Base-by-base conservation (phyloP, 2,329 filamentous ascomycete genomes). In the Aspergillus puulaauensis region DNA sequence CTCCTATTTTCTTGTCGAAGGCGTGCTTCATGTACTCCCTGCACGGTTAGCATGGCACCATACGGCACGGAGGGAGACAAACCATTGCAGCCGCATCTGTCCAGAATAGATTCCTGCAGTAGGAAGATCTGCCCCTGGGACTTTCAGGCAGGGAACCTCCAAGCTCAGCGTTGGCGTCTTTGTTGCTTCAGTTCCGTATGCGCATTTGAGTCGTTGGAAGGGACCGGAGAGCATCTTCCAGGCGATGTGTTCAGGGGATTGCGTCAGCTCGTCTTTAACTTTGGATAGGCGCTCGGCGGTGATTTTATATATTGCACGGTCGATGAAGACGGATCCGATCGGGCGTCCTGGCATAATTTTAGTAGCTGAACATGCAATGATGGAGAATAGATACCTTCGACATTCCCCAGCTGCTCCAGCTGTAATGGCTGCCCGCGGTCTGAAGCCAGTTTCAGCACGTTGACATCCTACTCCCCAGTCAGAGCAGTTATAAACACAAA, bases 261-360 rank as follows among this genome's bases (percentile, higher is more conserved):
- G 54, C 1, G 44, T 9, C 17, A 73, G 53, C 17, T 65, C 50
- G 15, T 67, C 52, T 0, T 53, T 54, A 19, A 70, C 56, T 31
- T 61, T 62, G 5, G 62, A 54, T 11, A 75, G 52, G 8, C 64
- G 56, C 14, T 66, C 50, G 11, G 37, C 52, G 41, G 73, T 59
- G 0, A 69, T 48, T 11, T 66, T 61, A 50, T 74, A 65, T 8
- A 71, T 66, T 6, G 59, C 52, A 19, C 69, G 64, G 48, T 75
- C 72, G 35, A 75, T 72, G 44, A 73, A 70, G 1, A 70, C 68
- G 14, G 73, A 73, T 19, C 72, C 78, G 6, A 77, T 78, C 2
- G 67, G 65, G 45, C 62, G 62, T 39, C 70, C 70, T 70, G 11
- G n/a, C n/a, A n/a, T n/a, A n/a, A n/a, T n/a, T n/a, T 54, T 31